Percentiles rank a stretch among this genome's conserved stretches.
phyloP scores from a whole-genome alignment of 2,329 filamentous ascomycete genomes.

The Nothophoma quercina region DNA sequence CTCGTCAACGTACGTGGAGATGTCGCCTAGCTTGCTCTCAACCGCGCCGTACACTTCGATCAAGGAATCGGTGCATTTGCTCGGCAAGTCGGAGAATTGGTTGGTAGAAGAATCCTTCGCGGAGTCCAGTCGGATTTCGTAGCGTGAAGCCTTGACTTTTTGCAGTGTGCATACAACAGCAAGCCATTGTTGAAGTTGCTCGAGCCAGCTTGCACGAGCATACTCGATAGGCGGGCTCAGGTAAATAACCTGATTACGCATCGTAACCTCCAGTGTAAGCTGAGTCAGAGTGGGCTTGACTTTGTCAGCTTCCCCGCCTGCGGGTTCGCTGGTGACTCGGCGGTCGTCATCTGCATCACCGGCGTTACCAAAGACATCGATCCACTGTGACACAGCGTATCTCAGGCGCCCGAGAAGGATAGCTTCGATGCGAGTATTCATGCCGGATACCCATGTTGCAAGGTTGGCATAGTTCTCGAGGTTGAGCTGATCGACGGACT shows the following conservation, averaged over 20 bases:
- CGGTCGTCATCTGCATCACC: slow-evolving; percentile 45
- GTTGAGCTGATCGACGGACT: slow-evolving; percentile 93
- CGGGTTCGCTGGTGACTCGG: slow-evolving; percentile 36
- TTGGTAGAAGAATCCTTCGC: slow-evolving; percentile 65
- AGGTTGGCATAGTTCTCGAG: slow-evolving; percentile 96
- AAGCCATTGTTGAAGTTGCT: slow-evolving; percentile 92
- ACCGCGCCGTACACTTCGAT: slow-evolving; percentile 82
- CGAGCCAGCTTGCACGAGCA: slow-evolving; percentile 91
- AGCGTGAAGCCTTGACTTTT: slow-evolving; percentile 93
- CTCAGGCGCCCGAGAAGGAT: slow-evolving; percentile 84
- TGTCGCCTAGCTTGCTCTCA: slow-evolving; percentile 80
- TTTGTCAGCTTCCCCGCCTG: slow-evolving; percentile 55
- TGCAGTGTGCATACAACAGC: slow-evolving; percentile 90
- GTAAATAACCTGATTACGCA: slow-evolving; percentile 98
- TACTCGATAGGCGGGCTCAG: slow-evolving; percentile 92
- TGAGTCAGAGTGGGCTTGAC: slow-evolving; percentile 70
- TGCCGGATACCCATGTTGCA: slow-evolving; percentile 83
- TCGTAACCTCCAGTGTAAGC: slow-evolving; percentile 89
- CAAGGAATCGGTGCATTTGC: slow-evolving; percentile 80
- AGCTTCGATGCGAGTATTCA: slow-evolving; percentile 85
- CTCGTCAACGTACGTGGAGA: slow-evolving; percentile 90
- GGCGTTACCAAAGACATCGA: slow-evolving; percentile 74
- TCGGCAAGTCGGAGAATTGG: slow-evolving; percentile 84
- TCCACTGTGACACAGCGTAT: slow-evolving; percentile 85
- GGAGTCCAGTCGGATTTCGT: slow-evolving; percentile 82